phyloP scores from a whole-genome alignment of 805 yeast genomes.

The Metschnikowia santaceciliae region DNA sequence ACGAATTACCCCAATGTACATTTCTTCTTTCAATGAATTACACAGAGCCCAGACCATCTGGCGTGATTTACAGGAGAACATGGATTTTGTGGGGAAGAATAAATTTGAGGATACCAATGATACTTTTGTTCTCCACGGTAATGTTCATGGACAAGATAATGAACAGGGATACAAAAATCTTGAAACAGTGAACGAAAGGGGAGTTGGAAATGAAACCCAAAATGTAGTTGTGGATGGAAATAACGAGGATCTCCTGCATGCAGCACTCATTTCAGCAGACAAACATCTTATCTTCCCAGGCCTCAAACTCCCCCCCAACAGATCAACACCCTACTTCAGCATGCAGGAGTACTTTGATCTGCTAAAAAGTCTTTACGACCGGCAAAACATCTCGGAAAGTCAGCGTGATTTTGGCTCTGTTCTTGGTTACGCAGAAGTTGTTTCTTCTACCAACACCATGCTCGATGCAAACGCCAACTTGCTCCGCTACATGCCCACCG shows the following conservation, averaged over 20 bases:
- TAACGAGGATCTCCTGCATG: conserved; percentile 11
- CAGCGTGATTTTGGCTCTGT: conserved; percentile 52
- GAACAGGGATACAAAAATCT: conserved; percentile 11
- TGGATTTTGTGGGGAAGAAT: conserved; percentile 28
- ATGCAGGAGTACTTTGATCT: conserved; percentile 49
- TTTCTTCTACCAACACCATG: conserved; percentile 80
- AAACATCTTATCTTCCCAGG: conserved; percentile 51
- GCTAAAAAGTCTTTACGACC: conserved; percentile 33
- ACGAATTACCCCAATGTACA: conserved; percentile 59
- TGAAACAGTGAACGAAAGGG: too few relatives aligned
- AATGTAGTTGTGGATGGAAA: too few relatives aligned
- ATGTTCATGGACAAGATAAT: conserved; percentile 20
- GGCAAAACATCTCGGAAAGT: conserved; percentile 18
- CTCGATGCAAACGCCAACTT: conserved; percentile 68
- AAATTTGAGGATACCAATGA: conserved; percentile 53
- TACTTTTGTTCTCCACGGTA: conserved; percentile 47
- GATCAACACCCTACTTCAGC: conserved; percentile 71
- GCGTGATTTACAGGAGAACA: conserved; percentile 36
- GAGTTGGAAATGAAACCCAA: too few relatives aligned
- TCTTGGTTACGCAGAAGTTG: conserved; percentile 78
- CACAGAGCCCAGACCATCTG: conserved; percentile 28
- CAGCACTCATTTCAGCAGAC: conserved; percentile 26
- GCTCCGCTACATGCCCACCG: conserved; percentile 61
- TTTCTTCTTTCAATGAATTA: conserved; percentile 41
- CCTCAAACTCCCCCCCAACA: conserved; percentile 45